Base-by-base conservation (phyloP, 495 filamentous ascomycete species). In the Trichoderma virens region DNA sequence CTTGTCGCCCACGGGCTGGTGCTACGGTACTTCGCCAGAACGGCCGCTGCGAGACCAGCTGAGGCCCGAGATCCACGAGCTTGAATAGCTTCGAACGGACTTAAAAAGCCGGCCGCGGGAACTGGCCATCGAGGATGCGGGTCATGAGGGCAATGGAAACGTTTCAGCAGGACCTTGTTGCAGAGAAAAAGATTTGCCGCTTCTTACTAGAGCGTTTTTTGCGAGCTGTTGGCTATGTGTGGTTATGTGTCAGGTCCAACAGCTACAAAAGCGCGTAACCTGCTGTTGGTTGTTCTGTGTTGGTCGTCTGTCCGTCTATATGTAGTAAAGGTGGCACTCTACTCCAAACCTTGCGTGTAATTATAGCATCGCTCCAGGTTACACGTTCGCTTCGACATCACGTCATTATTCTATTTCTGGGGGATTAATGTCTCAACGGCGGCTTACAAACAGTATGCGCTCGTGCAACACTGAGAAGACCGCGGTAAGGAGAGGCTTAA, bases 231-330 rank as follows among this genome's bases (percentile, higher is more conserved):
- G 51, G 51, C 25, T 14, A 13, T 56, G 51, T 7, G 11, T 56
- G 13, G 51, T 28, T 18, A 30, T 28, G 51, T 30, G 25, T 56
- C 25, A 20, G 51, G 25, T 11, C 47, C 51, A 56, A 56, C 51
- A 56, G 16, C 51, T 56, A 56, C 51, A 56, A 56, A 56, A 56
- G 25, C 25, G 51, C 51, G 51, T 30, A 56, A 28, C 13, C 51
- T 18, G 25, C 51, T 56, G 25, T 56, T 56, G 51, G 51, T 30
- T 56, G 16, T 14, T 30, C 13, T 4, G 20, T 56, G 51, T 56
- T 56, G 51, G 25, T 9, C 13, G 51, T 35, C 34, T 35, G 6
- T 35, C 34, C 13, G 6, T 35, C 34, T 35, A 0, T 35, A 30
- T 56, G 18, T 16, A 56, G 11, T 56, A 23, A 5, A 20, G 18